These are phyloP conservation scores for Phytopythium montanum DNA, from an alignment of 352 stramenopile genomes.

Conservation along the genomic window DNA sequence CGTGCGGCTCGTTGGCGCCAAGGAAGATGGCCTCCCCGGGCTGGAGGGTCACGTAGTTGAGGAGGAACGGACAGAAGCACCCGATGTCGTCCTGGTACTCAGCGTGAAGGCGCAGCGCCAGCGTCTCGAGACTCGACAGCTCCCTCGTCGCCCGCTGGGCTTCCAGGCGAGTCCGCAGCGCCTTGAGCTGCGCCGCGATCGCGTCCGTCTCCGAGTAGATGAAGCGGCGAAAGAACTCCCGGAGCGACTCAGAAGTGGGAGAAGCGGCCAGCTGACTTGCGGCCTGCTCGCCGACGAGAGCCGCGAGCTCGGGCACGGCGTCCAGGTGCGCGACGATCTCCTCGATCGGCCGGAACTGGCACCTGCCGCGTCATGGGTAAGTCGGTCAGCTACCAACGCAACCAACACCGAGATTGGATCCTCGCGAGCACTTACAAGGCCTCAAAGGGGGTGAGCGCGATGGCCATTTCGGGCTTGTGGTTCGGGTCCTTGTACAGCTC, in stretches of 20 bases:
- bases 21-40: slow-evolving; percentile 98
- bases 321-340: slow-evolving; percentile 91
- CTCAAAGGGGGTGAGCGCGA: slow-evolving; percentile 97
- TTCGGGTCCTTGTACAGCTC: slow-evolving; percentile 97
- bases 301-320: slow-evolving; percentile 87
- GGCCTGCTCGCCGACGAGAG: slow-evolving; percentile 51
- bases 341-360: slow-evolving; percentile 91
- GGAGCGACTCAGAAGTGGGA: slow-evolving; percentile 42
- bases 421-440: slow-evolving; percentile 59
- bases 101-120: slow-evolving; percentile 90
- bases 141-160: slow-evolving; percentile 10
- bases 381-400: too few relatives aligned
- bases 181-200: slow-evolving; percentile 65
- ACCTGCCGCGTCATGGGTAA: slow-evolving; percentile 13
- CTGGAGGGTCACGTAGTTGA: slow-evolving; percentile 97
- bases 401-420: neutral
- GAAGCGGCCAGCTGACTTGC: slow-evolving; percentile 26
- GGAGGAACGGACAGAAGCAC: slow-evolving; percentile 96
- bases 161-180: slow-evolving; percentile 79
- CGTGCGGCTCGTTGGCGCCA: slow-evolving; percentile 98
- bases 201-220: slow-evolving; percentile 71
- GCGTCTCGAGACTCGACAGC: slow-evolving; percentile 51
- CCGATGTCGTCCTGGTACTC: slow-evolving; percentile 97
- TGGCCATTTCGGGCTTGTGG: slow-evolving; percentile 99
- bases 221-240: slow-evolving; percentile 73